A percentile compares a stretch with the other conserved stretches of the same genome.
These are phyloP conservation scores for Trichoderma sp. DNA, from an alignment of 2,329 filamentous ascomycete species.

Conservation along the genomic window DNA sequence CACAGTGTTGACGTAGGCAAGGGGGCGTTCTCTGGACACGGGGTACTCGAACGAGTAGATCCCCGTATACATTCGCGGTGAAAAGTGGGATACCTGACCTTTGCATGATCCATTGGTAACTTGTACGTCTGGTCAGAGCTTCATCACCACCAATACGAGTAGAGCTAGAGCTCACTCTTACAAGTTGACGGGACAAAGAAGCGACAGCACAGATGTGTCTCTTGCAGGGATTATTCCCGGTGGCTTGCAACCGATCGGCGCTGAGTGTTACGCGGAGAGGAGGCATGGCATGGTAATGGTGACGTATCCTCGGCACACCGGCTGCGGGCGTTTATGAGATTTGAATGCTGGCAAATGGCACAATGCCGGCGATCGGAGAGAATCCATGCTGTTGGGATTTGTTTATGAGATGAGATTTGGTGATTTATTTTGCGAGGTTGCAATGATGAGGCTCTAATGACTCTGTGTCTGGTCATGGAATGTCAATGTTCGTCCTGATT, in stretches of 20 bases:
- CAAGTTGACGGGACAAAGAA: neutral
- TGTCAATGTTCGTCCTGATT: neutral
- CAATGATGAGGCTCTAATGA: neutral
- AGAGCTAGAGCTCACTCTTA: neutral
- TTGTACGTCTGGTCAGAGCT: neutral
- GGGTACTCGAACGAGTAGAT: neutral
- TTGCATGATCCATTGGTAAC: neutral
- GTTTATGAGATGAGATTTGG: neutral
- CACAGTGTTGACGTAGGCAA: conserved; percentile 18
- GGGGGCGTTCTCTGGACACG: neutral
- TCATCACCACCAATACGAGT: neutral
- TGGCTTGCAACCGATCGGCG: conserved; percentile 16
- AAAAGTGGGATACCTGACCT: neutral
- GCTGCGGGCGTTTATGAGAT: neutral
- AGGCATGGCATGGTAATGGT: conserved; percentile 13
- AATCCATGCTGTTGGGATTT: neutral
- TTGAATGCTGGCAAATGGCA: neutral
- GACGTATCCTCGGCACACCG: conserved; percentile 16
- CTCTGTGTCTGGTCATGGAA: conserved; percentile 1
- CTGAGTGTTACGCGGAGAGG: conserved; percentile 17
- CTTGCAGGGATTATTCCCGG: conserved; percentile 17
- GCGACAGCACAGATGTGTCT: neutral
- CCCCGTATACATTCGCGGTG: neutral
- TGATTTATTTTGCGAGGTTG: neutral
- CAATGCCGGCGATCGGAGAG: neutral